A percentile compares a stretch with the other conserved stretches of the same genome.
These are phyloP conservation scores for Fagopyrum tataricum DNA, from an alignment of 148 eudicot species.

Conservation along the genomic window DNA sequence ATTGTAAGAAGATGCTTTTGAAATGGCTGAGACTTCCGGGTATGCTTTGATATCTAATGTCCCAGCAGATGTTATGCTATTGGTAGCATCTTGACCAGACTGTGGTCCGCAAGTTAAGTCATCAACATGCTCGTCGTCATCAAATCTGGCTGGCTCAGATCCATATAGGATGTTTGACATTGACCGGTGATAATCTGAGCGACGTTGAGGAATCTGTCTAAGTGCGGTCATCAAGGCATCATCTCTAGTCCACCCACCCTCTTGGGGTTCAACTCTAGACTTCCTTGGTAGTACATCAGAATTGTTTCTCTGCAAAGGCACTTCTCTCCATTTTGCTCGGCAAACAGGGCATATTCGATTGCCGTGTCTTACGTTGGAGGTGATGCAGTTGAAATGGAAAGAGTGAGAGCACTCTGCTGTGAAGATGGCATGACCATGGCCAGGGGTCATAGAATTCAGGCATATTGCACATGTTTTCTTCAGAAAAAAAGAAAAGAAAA, in stretches of 20 bases:
- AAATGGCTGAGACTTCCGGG: constrained; percentile 8
- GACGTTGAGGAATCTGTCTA: neutral
- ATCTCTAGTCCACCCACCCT: constrained; percentile 11
- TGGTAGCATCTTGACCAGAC: neutral
- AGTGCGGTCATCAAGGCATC: constrained; percentile 14
- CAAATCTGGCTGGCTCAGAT: constrained; percentile 6
- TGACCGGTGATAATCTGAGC: neutral
- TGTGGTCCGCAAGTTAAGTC: neutral
- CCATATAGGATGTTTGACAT: constrained; percentile 1
- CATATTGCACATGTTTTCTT: constrained; percentile 34
- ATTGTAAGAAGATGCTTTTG: neutral
- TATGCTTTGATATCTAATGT: neutral
- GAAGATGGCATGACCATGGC: constrained; percentile 31
- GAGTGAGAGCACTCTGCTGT: constrained; percentile 39
- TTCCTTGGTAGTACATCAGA: constrained; percentile 10
- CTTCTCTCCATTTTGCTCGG: constrained; percentile 31
- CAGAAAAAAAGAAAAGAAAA: neutral
- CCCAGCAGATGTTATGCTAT: neutral
- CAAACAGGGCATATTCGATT: constrained; percentile 38
- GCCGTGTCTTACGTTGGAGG: constrained; percentile 31
- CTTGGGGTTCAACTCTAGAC: constrained; percentile 5
- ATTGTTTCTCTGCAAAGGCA: constrained; percentile 23
- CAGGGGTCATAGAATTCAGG: constrained; percentile 23
- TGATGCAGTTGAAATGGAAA: constrained; percentile 33
- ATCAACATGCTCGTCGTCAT: constrained; percentile 8